Percentiles rank a stretch among this genome's conserved stretches.
These are phyloP conservation scores for Hypoxylon sp. DNA, from an alignment of 2,329 filamentous ascomycete genomes.

Conservation along the genomic window DNA sequence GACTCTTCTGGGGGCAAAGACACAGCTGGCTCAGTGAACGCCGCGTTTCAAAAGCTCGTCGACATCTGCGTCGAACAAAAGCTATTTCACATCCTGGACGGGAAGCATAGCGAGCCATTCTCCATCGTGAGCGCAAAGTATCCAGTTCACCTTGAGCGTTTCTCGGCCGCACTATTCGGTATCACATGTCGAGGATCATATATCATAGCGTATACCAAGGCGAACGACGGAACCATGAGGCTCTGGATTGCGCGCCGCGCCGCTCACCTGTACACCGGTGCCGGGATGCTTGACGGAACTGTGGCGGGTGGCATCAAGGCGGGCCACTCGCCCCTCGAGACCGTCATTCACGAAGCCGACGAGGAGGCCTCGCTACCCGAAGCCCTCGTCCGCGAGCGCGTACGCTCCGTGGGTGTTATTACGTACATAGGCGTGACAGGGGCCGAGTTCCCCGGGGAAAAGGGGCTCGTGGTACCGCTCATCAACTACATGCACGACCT, in stretches of 20 bases:
- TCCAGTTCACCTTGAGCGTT: constrained; percentile 53
- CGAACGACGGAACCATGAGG: constrained; percentile 57
- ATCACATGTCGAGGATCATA: constrained; percentile 72
- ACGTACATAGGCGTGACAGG: constrained; percentile 76
- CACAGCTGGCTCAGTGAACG: constrained; percentile 46
- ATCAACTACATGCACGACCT: constrained; percentile 79
- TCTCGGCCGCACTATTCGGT: constrained; percentile 70
- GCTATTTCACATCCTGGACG: constrained; percentile 49
- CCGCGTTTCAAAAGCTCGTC: constrained; percentile 49
- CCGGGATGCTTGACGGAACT: constrained; percentile 78
- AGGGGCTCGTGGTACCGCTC: constrained; percentile 56
- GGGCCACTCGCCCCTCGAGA: constrained; percentile 72
- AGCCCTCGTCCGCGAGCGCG: constrained; percentile 65
- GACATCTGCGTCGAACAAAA: constrained; percentile 47
- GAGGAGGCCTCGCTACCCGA: constrained; percentile 78
- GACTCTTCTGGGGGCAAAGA: constrained; percentile 46
- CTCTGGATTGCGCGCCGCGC: constrained; percentile 78
- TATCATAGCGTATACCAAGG: constrained; percentile 69
- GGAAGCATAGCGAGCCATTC: constrained; percentile 53
- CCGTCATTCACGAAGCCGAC: constrained; percentile 73
- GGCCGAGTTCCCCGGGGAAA: constrained; percentile 72
- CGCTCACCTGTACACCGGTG: constrained; percentile 75
- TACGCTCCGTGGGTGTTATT: constrained; percentile 68
- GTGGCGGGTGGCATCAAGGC: constrained; percentile 78
- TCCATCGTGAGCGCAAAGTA: constrained; percentile 47